phyloP scores from a whole-genome alignment of 2,329 filamentous ascomycete genomes.

The Phialophora macrospora region DNA sequence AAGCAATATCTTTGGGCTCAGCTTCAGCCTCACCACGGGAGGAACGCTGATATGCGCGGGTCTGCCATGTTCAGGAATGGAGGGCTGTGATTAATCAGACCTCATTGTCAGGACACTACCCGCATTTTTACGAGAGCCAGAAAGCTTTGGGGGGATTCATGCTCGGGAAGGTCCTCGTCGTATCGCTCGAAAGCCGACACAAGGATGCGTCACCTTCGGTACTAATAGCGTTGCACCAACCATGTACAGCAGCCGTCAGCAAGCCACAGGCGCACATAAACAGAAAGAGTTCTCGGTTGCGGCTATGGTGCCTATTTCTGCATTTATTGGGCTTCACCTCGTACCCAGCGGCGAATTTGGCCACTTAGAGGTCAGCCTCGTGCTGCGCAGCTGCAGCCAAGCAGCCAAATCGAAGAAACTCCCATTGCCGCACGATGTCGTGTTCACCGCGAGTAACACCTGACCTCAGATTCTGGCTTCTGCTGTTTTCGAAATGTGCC shows the following conservation, averaged over 20 bases:
- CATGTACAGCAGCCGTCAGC: background rate
- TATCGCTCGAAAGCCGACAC: background rate
- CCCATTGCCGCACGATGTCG: background rate
- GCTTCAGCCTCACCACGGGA: background rate
- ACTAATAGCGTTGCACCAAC: background rate
- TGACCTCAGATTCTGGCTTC: background rate
- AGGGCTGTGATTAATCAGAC: background rate
- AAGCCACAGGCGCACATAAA: constrained; percentile 4
- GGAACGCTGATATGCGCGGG: background rate
- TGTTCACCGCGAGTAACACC: background rate
- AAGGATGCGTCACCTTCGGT: background rate
- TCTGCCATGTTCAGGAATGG: background rate
- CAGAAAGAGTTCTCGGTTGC: background rate
- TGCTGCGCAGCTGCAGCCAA: constrained; percentile 15
- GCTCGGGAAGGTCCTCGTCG: background rate
- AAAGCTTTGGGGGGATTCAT: background rate
- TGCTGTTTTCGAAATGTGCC: background rate
- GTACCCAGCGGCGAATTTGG: constrained; percentile 1
- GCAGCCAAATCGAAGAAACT: constrained; percentile 7
- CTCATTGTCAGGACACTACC: background rate
- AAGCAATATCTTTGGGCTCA: background rate
- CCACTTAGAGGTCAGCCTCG: constrained; percentile 16
- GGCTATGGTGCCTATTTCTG: constrained; percentile 1
- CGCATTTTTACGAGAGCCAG: background rate
- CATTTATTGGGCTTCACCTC: constrained; percentile 2